phyloP scores from a whole-genome alignment of 176 grass and related monocot species.

The Oryza glumipatula region DNA sequence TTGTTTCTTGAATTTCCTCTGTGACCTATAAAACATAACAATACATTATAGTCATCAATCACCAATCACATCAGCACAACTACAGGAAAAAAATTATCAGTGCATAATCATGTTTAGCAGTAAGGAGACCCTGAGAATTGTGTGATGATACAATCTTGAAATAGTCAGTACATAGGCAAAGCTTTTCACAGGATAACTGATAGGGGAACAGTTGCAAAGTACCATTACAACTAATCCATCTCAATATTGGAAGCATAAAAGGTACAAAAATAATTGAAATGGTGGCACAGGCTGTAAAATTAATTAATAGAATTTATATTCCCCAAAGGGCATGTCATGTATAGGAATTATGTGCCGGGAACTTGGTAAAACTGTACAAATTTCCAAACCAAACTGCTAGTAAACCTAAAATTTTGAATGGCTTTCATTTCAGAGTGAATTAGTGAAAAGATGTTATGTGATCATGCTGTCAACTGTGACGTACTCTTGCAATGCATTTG shows the following conservation, averaged over 20 bases:
- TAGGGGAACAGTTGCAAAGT: not conserved
- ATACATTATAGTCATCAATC: too few relatives aligned
- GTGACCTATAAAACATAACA: not conserved
- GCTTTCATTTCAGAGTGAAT: conserved; percentile 24
- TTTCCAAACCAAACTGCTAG: not conserved
- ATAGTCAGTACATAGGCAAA: conserved; percentile 6
- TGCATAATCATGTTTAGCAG: conserved; percentile 11
- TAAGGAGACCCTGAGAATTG: conserved; percentile 4
- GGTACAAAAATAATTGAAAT: conserved; percentile 23
- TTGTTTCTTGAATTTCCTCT: conserved; percentile 83
- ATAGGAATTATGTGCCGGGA: not conserved
- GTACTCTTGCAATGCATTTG: conserved; percentile 89
- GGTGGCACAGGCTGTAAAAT: not conserved
- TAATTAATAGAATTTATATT: conserved; percentile 6
- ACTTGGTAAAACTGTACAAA: not conserved
- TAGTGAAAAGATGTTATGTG: not conserved
- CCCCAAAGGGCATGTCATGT: conserved; percentile 15
- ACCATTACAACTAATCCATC: not conserved
- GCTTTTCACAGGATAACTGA: conserved; percentile 24
- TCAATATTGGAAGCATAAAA: not conserved
- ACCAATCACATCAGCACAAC: not conserved
- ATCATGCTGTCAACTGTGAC: conserved; percentile 29
- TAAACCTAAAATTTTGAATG: not conserved
- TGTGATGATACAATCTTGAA: conserved; percentile 13
- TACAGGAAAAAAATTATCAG: not conserved